Conservation (phyloP, 2,329 filamentous ascomycete species). For the Massarina eburnea region DNA sequence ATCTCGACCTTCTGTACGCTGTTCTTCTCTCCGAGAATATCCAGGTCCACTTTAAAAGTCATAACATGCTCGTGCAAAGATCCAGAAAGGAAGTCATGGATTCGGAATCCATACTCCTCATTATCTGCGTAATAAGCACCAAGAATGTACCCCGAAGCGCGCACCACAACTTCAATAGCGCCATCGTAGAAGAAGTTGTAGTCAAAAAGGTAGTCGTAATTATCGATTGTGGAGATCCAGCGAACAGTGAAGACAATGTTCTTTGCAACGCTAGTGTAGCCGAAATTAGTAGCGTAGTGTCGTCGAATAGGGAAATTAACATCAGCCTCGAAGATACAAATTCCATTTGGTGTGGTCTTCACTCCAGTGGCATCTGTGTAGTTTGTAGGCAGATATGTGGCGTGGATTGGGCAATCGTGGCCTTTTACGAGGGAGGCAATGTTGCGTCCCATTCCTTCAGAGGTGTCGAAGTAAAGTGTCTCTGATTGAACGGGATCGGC, state of each 20-base stretch:
- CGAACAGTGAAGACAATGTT: slow-evolving; percentile 48
- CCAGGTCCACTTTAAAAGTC: slow-evolving; percentile 47
- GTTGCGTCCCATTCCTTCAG: slow-evolving; percentile 53
- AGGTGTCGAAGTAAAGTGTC: slow-evolving; percentile 52
- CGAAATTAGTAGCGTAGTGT: slow-evolving; percentile 20
- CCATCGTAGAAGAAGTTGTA: slow-evolving; percentile 34
- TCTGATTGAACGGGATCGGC: slow-evolving; percentile 52
- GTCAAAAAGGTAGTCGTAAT: slow-evolving; percentile 33
- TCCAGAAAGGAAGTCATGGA: slow-evolving; percentile 41
- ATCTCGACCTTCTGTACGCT: slow-evolving; percentile 37
- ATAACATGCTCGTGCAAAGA: slow-evolving; percentile 44
- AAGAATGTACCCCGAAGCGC: slow-evolving; percentile 33
- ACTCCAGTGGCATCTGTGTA: slow-evolving; percentile 43
- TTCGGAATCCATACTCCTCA: slow-evolving; percentile 42
- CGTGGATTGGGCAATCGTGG: slow-evolving; percentile 56
- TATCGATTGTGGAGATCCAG: slow-evolving; percentile 52
- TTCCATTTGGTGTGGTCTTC: slow-evolving; percentile 49
- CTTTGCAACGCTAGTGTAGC: slow-evolving; percentile 33
- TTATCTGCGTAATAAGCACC: slow-evolving; percentile 26
- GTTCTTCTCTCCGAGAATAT: slow-evolving; percentile 41
- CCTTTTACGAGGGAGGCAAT: slow-evolving; percentile 47
- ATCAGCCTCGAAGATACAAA: slow-evolving; percentile 48
- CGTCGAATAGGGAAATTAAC: slow-evolving; percentile 35
- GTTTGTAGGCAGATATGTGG: slow-evolving; percentile 53
- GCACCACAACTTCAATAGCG: slow-evolving; percentile 24